Conservation (phyloP, 495 filamentous ascomycete species). For the Cudoniella acicularis region DNA sequence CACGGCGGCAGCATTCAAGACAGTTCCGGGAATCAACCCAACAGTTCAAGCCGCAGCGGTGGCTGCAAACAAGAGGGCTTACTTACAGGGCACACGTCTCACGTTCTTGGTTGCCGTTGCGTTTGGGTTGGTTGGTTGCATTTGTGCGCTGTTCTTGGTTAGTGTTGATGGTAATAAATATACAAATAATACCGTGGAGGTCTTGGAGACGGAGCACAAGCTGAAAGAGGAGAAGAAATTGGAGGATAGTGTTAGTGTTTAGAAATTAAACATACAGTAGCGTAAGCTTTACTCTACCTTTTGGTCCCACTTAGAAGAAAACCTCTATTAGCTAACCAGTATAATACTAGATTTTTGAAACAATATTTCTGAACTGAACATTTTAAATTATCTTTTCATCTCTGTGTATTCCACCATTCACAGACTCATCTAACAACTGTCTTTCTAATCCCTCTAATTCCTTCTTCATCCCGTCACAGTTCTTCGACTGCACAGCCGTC, state of each 20-base stretch:
- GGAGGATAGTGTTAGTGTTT: no score
- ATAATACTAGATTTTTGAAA: no score
- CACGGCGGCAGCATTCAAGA: not conserved
- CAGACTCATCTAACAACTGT: no score
- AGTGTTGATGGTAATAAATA: not conserved
- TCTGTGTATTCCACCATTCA: no score
- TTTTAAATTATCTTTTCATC: no score
- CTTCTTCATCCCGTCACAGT: no score
- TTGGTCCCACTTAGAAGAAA: no score
- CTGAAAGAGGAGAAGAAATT: not conserved
- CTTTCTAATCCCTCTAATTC: no score
- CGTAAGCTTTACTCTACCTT: no score
- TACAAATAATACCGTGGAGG: not conserved
- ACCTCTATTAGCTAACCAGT: no score
- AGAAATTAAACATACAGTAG: no score
- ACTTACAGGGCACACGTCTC: not conserved
- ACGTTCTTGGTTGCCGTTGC: not conserved
- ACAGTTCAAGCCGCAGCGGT: not conserved
- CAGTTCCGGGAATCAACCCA: not conserved
- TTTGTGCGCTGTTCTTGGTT: not conserved
- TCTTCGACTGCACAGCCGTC: conserved; percentile 18
- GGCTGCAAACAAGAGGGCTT: not conserved
- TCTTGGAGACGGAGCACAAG: not conserved
- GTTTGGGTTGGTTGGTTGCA: not conserved
- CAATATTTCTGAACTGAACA: no score